Base-by-base conservation (phyloP, 495 filamentous ascomycete genomes). In the Bryoglossum gracile region DNA sequence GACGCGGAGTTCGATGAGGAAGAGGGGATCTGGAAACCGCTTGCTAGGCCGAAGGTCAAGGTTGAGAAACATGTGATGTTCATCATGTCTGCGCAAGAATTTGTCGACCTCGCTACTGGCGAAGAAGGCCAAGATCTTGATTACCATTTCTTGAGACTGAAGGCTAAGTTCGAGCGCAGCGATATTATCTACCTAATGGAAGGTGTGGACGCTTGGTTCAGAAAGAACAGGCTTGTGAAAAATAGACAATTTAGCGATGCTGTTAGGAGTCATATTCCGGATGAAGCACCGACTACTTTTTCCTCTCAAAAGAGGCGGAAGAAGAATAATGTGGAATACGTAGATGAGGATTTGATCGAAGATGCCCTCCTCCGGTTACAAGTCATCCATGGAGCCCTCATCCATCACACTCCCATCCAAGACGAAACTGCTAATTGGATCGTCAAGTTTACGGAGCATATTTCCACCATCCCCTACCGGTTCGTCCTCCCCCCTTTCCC, bases 391-490 rank as follows among this genome's bases (percentile, higher is more conserved):
- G 59, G 65, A 14, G 77, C 75, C 42, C 68, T 88, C 0, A 80
- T 92, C 45, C 83, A 89, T 61, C 84, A 92, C 56, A 85, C 84
- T n/a, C 65, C 61, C 24, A 58, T 63, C 4, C 53, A 72, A 3
- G 47, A 78, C 0, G 84, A 90, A 48, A 86, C 85, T 0, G 84
- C 86, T 2, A 74, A 84, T 57, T 89, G 85, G 86, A 79, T 92
- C 23, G 75, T 76, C 32, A 75, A 77, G 30, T 91, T 92, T 62
- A 92, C 87, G 1, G 80, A 89, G 57, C 82, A 92, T 51, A 80
- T 94, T 53, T 82, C 81, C 30, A 85, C 81, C 0, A 80, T 85
- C 23, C 86, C 85, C 0, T 91, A 91, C 58, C 76, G 74, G 56
- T 72, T 65, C 10, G 52, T 55, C 10, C 11, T 18, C 6, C 19